Evolutionary conservation across 106 monocot genomes (phyloP), one percentile per base, ranked within the genome.

Genomic region (Amphibolis antarctica): DNA sequence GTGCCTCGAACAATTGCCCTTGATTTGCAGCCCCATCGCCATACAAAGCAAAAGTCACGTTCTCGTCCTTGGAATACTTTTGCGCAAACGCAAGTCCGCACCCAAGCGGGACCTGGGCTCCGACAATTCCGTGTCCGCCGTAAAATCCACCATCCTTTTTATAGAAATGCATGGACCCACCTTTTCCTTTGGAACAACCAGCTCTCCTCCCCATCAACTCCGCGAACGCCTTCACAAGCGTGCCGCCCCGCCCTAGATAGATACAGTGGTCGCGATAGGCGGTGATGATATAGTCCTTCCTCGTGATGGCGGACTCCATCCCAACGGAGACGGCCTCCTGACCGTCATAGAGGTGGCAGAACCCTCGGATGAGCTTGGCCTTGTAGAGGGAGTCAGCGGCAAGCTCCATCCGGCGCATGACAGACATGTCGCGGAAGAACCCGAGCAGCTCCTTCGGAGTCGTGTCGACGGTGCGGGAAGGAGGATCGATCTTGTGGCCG

Each of bases 81-180:
- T 85, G 89, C 5, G 76, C 89, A 12, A 89, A 78, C 45, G 89
- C 89, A 9, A 89, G 56, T 2, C 89, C 89, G 42, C 89, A 89
- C 11, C 89, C 89, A 4, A 89, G 66, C 0, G 89, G 85, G 0
- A 86, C 80, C 74, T 86, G 86, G 0, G 86, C 86, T 0, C 83
- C 2, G 36, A 92, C 92, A 60, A 87, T 92, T 0, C 86, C 86
- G 47, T 86, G 92, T 0, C 86, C 86, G n/a, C 86, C 86, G 42
- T 72, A 92, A 74, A 86, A 92, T 0, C 63, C 53, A 9, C 69
- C 46, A 10, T 81, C 84, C 79, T 84, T 86, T 75, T 84, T 88
- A 64, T 92, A 92, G 69, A 92, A 87, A 56, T 87, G 86, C 92
- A 92, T 92, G 30, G 92, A 92, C 19, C 92, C 86, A 17, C 92